phyloP scores from a whole-genome alignment of 164 flowering plant species.

The Paratinospora sagittata region DNA sequence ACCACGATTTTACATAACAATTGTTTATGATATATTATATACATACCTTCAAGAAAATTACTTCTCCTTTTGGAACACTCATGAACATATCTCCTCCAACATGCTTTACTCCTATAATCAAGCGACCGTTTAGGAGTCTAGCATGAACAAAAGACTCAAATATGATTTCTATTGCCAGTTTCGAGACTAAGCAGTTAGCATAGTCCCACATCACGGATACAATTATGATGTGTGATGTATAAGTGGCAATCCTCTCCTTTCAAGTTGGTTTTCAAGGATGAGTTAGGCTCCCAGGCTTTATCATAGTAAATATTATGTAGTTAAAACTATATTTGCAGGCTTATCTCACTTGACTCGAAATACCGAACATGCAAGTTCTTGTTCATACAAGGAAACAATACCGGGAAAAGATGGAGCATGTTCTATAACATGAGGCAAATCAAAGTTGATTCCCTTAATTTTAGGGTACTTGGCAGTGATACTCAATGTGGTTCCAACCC shows the following conservation, averaged over 20 bases:
- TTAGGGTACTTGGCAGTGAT: slow-evolving; percentile 19
- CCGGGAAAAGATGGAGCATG: slow-evolving; percentile 10
- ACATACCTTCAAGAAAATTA: slow-evolving; percentile 35
- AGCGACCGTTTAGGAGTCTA: background rate
- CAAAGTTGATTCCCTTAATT: slow-evolving; percentile 26
- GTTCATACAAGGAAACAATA: background rate
- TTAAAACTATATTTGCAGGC: no score
- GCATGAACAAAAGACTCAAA: background rate
- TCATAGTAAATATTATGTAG: no score
- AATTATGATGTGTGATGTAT: no score
- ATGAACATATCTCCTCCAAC: slow-evolving; percentile 34
- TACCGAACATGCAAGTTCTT: background rate
- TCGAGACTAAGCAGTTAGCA: no score
- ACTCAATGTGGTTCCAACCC: slow-evolving; percentile 20
- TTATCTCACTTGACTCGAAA: no score
- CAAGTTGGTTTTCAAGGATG: no score
- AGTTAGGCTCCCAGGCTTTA: no score
- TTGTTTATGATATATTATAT: background rate
- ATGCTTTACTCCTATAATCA: slow-evolving; percentile 19
- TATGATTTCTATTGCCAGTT: no score
- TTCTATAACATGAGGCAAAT: slow-evolving; percentile 15
- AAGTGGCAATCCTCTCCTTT: no score
- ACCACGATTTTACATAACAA: no score
- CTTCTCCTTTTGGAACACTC: slow-evolving; percentile 30
- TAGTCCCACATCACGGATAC: no score